phyloP scores from a whole-genome alignment of 257 asterid genomes.

The Cruciata laevipes region DNA sequence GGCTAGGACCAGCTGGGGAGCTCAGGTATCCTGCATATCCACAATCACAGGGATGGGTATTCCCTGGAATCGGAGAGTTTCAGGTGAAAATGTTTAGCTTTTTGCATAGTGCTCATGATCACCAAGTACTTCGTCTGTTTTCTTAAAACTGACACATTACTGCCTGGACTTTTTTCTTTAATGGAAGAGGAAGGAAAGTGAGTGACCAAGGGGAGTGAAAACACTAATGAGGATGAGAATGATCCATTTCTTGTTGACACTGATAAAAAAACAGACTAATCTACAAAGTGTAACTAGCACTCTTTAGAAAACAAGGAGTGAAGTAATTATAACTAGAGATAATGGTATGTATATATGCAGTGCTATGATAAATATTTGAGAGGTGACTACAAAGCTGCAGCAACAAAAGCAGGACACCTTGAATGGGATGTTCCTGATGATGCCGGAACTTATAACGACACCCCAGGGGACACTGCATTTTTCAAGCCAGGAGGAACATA shows the following conservation, averaged over 20 bases:
- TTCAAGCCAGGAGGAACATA: conserved; percentile 25
- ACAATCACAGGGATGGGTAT: conserved; percentile 60
- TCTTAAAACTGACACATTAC: no score
- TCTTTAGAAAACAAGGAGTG: no score
- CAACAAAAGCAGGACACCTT: conserved; percentile 19
- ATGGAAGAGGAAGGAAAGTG: no score
- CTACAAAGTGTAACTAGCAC: no score
- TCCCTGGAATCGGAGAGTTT: conserved; percentile 79
- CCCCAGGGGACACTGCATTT: conserved; percentile 25
- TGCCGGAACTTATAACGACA: conserved; percentile 32
- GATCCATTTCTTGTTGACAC: no score
- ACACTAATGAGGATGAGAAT: no score
- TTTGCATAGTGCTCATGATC: no score
- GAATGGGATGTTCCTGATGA: conserved; percentile 34
- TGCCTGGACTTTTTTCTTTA: no score
- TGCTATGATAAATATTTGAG: conserved; percentile 34
- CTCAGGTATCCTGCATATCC: conserved; percentile 71
- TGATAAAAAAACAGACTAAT: no score
- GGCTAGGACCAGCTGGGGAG: conserved; percentile 80
- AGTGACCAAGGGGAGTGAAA: no score
- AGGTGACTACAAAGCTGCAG: conserved; percentile 23
- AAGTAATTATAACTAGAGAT: no score
- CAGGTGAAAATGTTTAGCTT: conserved; percentile 33
- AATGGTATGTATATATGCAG: conserved; percentile 11
- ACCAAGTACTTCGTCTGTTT: no score